Conservation (phyloP, 352 stramenopile species). For the Phytopythium cucurbitacearum region DNA sequence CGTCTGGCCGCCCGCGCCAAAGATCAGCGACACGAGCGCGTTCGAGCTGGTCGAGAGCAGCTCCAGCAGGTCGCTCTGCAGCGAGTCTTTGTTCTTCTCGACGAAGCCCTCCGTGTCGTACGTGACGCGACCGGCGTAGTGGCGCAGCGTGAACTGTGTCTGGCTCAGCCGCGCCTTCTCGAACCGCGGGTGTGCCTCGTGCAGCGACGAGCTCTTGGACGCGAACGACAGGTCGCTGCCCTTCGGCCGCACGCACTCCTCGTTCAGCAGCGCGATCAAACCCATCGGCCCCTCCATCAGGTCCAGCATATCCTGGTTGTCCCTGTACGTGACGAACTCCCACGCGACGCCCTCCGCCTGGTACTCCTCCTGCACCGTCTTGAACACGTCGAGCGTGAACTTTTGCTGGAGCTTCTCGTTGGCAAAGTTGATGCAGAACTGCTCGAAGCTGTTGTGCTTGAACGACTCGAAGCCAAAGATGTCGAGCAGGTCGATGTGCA, state of each 20-base stretch:
- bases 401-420: conserved; percentile 95
- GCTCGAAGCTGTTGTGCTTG: conserved; percentile 91
- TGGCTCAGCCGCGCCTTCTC: conserved; percentile 70
- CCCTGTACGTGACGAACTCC: conserved; percentile 81
- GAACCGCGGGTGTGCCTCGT: conserved; percentile 75
- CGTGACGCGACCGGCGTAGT: conserved; percentile 79
- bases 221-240: conserved; percentile 84
- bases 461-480: conserved; percentile 98
- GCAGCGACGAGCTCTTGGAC: conserved; percentile 83
- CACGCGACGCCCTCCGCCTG: conserved; percentile 62
- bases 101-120: conserved; percentile 84
- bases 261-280: conserved; percentile 87
- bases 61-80: conserved; percentile 76
- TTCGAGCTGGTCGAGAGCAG: conserved; percentile 70
- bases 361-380: conserved; percentile 86
- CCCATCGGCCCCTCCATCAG: conserved; percentile 88
- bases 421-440: conserved; percentile 96
- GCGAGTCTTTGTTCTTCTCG: conserved; percentile 86
- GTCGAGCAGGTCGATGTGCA: conserved; percentile 94
- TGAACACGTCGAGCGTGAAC: conserved; percentile 86
- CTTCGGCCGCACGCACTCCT: conserved; percentile 88
- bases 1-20: conserved; percentile 44
- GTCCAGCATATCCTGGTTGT: conserved; percentile 91
- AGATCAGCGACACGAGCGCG: conserved; percentile 64
- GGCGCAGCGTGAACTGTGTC: conserved; percentile 76